phyloP scores from a whole-genome alignment of 2,329 filamentous ascomycete species.

The Sporothrix humicola region DNA sequence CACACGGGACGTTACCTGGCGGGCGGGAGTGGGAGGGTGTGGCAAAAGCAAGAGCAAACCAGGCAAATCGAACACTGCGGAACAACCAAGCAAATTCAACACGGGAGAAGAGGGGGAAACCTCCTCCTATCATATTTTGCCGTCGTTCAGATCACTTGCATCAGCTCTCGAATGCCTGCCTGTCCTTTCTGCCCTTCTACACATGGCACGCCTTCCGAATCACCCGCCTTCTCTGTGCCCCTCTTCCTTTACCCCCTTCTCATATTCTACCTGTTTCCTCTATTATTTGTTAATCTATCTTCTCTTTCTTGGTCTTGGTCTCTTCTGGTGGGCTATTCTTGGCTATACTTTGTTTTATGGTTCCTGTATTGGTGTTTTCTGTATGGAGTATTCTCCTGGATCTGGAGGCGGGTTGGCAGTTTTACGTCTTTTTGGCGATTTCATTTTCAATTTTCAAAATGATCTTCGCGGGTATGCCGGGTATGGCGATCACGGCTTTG shows the following conservation, averaged over 20 bases:
- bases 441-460: not conserved
- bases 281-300: constrained; percentile 19
- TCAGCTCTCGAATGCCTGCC: not conserved
- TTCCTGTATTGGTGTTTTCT: too few species aligned
- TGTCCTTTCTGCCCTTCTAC: not conserved
- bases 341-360: not conserved
- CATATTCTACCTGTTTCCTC: not conserved
- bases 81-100: not conserved
- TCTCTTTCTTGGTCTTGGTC: not conserved
- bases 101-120: not conserved
- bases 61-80: too few species aligned
- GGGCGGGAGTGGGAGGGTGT: constrained; percentile 9
- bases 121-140: not conserved
- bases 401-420: not conserved
- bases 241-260: not conserved
- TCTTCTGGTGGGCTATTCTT: not conserved
- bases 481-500: too few species aligned
- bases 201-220: not conserved
- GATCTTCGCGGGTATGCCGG: too few species aligned
- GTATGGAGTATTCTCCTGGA: too few species aligned
- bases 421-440: not conserved
- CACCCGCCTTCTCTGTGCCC: not conserved
- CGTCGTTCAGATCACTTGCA: not conserved
- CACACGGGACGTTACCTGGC: constrained; percentile 20
- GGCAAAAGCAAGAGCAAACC: not conserved